Base-by-base conservation (phyloP, 306 rosid genomes). In the Cucurbita moschata region DNA sequence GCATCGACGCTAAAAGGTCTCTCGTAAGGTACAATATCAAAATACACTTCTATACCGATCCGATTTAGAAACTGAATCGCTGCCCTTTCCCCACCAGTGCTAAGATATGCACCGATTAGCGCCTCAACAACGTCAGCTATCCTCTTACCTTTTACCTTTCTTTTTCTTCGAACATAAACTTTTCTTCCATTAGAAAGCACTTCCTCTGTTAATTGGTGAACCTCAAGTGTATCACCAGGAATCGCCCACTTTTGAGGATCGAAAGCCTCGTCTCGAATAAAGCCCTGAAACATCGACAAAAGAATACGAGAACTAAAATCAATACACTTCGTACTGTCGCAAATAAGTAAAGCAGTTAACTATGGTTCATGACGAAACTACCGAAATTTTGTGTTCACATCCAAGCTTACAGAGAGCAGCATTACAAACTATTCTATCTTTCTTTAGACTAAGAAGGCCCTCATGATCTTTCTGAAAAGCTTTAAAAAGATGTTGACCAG, bases 81-180 rank as follows among this genome's bases (percentile, higher is more conserved):
- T 9, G 90, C 82, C 8, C 15, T 82, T 80, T 90, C 98, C 7
- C 98, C 98, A 37, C 92, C 87, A 3, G 78, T 77, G 79, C 88
- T 86, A 42, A 93, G 96, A 76, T 75, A 84, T 18, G 89, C 98
- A 81, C 98, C 98, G 67, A 93, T 90, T 55, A 93, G 83, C 62
- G 98, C 97, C 84, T 93, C 98, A 2, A 93, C 97, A 63, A 87
- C 96, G 81, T 93, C 97, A 8, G 98, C 96, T 75, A 93, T 72
- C 37, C 75, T 67, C 78, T 90, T 90, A 2, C 75, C 68, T 77
- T 78, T 87, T 38, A 90, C 13, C 35, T 88, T 90, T 74, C 90
- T 82, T 14, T 16, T 65, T 61, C 78, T 82, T 26, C 73, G 58
- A n/a, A 78, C 58, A 81, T 87, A 87, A 23, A 83, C 16, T 56